phyloP scores from a whole-genome alignment of 305 asterid genomes.

The Fraxinus angustifolia region DNA sequence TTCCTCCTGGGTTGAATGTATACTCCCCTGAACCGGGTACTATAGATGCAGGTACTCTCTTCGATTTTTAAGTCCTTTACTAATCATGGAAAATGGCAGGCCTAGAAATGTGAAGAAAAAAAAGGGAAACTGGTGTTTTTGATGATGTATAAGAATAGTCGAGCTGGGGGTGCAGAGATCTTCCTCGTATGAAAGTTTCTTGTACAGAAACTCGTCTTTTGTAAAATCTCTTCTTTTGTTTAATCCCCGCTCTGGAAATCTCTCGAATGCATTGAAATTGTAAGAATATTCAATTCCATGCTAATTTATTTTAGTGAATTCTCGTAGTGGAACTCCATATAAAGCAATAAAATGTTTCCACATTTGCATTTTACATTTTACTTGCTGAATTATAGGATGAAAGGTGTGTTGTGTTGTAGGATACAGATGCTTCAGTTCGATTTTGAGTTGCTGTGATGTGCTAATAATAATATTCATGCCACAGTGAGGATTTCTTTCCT shows the following conservation, averaged over 20 bases:
- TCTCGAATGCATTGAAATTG: background rate
- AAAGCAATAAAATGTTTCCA: background rate
- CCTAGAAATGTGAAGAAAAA: background rate
- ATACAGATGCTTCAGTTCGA: background rate
- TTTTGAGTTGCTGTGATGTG: too few relatives aligned
- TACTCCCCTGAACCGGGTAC: constrained; percentile 47
- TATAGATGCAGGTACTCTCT: constrained; percentile 43
- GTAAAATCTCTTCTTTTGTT: background rate
- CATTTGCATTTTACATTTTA: background rate
- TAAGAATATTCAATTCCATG: background rate
- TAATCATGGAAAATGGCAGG: background rate
- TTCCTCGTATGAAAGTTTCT: constrained; percentile 9
- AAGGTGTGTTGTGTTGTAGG: background rate
- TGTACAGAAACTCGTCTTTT: constrained; percentile 25
- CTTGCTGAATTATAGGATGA: background rate
- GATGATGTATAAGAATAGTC: background rate
- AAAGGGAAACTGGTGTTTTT: background rate
- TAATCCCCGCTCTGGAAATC: background rate
- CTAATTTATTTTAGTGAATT: background rate
- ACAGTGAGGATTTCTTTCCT: too few relatives aligned
- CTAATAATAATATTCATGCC: too few relatives aligned
- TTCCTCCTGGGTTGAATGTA: constrained; percentile 38
- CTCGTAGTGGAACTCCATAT: background rate
- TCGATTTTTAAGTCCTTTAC: constrained; percentile 32
- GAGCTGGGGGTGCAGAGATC: background rate